phyloP scores from a whole-genome alignment of 225 moss, liverwort and hornwort genomes.

The Marchantia paleacea region DNA sequence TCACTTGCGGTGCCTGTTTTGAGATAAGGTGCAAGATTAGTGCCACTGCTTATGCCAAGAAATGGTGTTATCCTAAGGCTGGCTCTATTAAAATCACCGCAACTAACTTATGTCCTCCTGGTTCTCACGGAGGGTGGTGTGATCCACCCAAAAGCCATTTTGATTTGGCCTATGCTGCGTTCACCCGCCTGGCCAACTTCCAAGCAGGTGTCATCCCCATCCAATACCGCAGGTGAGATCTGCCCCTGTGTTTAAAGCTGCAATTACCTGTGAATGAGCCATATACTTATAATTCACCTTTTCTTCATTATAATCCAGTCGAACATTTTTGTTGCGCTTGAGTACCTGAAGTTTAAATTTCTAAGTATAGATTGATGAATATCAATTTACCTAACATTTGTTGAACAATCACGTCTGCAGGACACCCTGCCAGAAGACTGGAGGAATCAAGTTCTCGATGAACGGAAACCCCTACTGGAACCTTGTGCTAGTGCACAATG shows the following conservation, averaged over 20 bases:
- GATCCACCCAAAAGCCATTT: conserved; percentile 37
- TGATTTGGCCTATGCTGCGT: conserved; percentile 37
- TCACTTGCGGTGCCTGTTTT: conserved; percentile 46
- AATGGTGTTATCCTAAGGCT: conserved; percentile 35
- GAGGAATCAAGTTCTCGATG: conserved; percentile 22
- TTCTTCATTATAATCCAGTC: background rate
- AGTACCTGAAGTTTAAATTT: background rate
- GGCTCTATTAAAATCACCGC: conserved; percentile 28
- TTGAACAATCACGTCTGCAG: background rate
- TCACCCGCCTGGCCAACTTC: conserved; percentile 34
- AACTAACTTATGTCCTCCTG: conserved; percentile 42
- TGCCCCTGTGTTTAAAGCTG: too few relatives aligned
- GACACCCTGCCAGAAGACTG: conserved; percentile 12
- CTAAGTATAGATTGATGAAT: background rate
- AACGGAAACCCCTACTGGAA: conserved; percentile 21
- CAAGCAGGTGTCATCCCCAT: conserved; percentile 36
- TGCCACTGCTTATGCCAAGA: conserved; percentile 30
- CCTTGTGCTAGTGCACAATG: conserved; percentile 16
- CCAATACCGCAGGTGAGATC: conserved; percentile 29
- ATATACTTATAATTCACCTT: too few relatives aligned
- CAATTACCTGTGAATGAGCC: too few relatives aligned
- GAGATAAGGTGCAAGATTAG: conserved; percentile 27
- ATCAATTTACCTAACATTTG: background rate
- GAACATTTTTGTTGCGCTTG: background rate
- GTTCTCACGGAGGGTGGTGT: conserved; percentile 42